Evolutionary conservation across 306 rosid species (phyloP).

Genomic region (Amphicarpaea edgeworthii): DNA sequence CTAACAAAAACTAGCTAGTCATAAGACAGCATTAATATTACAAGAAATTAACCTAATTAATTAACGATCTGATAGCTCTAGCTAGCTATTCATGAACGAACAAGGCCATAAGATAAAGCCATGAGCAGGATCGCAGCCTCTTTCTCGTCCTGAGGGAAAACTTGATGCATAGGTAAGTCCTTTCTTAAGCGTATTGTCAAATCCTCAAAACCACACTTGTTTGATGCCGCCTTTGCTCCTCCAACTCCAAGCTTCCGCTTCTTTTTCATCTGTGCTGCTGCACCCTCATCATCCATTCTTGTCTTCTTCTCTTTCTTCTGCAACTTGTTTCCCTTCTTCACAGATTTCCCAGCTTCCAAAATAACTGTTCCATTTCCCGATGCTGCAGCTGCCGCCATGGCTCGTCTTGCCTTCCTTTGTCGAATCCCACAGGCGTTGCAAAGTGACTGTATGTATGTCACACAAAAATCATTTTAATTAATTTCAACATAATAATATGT

Average conservation of each 20-base stretch:
- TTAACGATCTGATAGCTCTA: not conserved
- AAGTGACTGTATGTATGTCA: conserved; percentile 76
- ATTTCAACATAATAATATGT: not conserved
- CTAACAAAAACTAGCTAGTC: conserved; percentile 32
- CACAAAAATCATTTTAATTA: not conserved
- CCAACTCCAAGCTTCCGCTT: conserved; percentile 40
- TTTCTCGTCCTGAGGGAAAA: conserved; percentile 96
- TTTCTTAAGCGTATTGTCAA: conserved; percentile 61
- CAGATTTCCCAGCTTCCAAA: conserved; percentile 38
- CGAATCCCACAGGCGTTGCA: conserved; percentile 98
- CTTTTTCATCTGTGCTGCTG: conserved; percentile 37
- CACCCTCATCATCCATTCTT: conserved; percentile 35
- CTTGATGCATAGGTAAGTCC: conserved; percentile 67
- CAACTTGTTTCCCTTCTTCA: conserved; percentile 47
- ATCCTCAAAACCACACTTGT: conserved; percentile 69
- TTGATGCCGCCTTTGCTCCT: conserved; percentile 36
- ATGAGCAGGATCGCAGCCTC: conserved; percentile 94
- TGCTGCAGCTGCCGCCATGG: conserved; percentile 76
- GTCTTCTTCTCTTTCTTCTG: conserved; percentile 46
- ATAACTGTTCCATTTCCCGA: conserved; percentile 55
- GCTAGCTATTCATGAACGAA: conserved; percentile 65
- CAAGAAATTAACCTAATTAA: conserved; percentile 43
- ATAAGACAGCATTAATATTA: conserved; percentile 6
- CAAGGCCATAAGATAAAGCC: conserved; percentile 94
- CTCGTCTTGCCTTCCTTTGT: conserved; percentile 95